phyloP scores from a whole-genome alignment of 1,284 basidiomycete genomes.

The Heliocybe sulcata region DNA sequence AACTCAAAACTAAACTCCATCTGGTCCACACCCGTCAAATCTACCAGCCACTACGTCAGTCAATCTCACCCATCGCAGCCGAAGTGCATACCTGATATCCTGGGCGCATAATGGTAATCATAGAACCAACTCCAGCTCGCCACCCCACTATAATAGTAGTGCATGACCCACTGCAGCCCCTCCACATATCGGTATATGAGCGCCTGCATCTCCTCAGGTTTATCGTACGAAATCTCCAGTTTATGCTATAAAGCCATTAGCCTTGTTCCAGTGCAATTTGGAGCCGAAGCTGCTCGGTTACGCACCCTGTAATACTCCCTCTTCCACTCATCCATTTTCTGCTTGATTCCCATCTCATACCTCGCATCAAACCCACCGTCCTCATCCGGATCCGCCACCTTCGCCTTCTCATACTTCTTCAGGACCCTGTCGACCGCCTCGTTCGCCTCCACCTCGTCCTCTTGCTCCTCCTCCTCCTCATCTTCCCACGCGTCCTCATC shows the following conservation, averaged over 20 bases:
- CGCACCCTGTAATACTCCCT: slow-evolving; percentile 79
- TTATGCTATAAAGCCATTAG: slow-evolving; percentile 62
- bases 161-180: slow-evolving; percentile 98
- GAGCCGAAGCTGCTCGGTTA: no score
- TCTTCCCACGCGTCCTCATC: slow-evolving; percentile 34
- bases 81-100: slow-evolving; percentile 71
- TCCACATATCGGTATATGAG: slow-evolving; percentile 84
- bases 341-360: slow-evolving; percentile 64
- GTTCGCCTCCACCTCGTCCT: slow-evolving; percentile 51
- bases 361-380: slow-evolving; percentile 72
- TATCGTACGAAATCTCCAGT: slow-evolving; percentile 70
- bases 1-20: slow-evolving; percentile 85
- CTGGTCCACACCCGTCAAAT: slow-evolving; percentile 70
- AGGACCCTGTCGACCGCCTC: slow-evolving; percentile 80
- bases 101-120: slow-evolving; percentile 94
- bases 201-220: slow-evolving; percentile 58
- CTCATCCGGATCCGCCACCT: slow-evolving; percentile 61
- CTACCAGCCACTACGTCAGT: slow-evolving; percentile 28
- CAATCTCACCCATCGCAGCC: not conserved
- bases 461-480: slow-evolving; percentile 38
- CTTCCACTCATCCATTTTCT: slow-evolving; percentile 94
- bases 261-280: no score
- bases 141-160: slow-evolving; percentile 97
- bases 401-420: slow-evolving; percentile 83
- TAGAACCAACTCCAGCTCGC: slow-evolving; percentile 99